A percentile compares a stretch with the other conserved stretches of the same genome.
These are phyloP conservation scores for Cercospora brassicicola DNA, from an alignment of 2,329 filamentous ascomycete species.

Conservation along the genomic window DNA sequence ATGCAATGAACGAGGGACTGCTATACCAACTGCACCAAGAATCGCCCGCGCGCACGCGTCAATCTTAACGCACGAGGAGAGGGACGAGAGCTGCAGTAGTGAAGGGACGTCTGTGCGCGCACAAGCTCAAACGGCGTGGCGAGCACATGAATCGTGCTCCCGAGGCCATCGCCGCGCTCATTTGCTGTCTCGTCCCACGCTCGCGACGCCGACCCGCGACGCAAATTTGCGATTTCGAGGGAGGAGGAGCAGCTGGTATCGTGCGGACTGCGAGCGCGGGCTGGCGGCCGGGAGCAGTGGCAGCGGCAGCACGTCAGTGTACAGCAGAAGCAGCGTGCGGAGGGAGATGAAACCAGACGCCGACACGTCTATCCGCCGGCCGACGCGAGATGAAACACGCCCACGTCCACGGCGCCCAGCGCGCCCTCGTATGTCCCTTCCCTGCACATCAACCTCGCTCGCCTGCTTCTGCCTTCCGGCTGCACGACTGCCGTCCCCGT, in stretches of 20 bases:
- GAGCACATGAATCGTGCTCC: constrained; percentile 2
- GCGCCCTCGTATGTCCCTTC: not conserved
- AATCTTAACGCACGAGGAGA: not conserved
- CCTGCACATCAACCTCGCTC: not conserved
- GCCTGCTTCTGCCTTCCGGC: not conserved
- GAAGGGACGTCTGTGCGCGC: not conserved
- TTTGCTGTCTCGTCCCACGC: not conserved
- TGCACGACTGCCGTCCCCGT: not conserved
- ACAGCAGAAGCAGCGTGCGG: not conserved
- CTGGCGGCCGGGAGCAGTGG: not conserved
- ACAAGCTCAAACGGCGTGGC: constrained; percentile 6
- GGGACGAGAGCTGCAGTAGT: not conserved
- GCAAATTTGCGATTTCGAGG: not conserved
- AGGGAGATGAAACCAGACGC: not conserved
- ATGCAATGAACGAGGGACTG: constrained; percentile 3
- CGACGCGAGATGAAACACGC: not conserved
- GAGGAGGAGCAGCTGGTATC: not conserved
- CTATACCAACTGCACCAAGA: not conserved
- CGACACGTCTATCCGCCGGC: not conserved
- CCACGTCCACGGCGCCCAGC: not conserved
- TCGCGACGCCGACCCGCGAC: not conserved
- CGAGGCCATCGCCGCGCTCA: not conserved
- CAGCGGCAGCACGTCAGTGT: not conserved
- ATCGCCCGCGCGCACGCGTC: constrained; percentile 4
- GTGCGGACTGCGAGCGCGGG: not conserved